A percentile compares a stretch with the other conserved stretches of the same genome.
phyloP scores from a whole-genome alignment of 192 early-diverging fungal genomes.

The Coemansia sp. region DNA sequence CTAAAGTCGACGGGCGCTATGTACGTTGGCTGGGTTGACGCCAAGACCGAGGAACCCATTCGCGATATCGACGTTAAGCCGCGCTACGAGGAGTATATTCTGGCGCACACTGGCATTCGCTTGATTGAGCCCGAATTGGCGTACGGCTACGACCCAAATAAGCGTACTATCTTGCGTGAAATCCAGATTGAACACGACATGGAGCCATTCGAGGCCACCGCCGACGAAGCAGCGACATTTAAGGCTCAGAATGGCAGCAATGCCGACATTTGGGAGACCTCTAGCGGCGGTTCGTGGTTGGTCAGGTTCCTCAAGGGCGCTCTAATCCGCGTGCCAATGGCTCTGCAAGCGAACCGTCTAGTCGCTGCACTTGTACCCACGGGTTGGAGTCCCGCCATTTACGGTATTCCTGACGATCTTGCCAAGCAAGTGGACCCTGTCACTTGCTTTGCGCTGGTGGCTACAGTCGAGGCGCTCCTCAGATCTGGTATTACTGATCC shows the following conservation, averaged over 20 bases:
- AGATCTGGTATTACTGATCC: constrained; percentile 92
- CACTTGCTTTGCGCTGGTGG: constrained; percentile 83
- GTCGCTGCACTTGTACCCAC: constrained; percentile 92
- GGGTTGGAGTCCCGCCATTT: constrained; percentile 84
- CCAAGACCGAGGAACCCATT: constrained; percentile 78
- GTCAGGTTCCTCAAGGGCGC: constrained; percentile 87
- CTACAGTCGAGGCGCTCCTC: constrained; percentile 89
- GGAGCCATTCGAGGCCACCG: constrained; percentile 79
- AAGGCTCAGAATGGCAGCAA: constrained; percentile 78
- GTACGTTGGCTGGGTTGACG: constrained; percentile 83
- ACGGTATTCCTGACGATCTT: constrained; percentile 91
- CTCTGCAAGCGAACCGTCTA: constrained; percentile 74
- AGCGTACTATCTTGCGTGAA: constrained; percentile 84
- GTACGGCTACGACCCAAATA: constrained; percentile 80
- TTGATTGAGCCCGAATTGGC: constrained; percentile 81
- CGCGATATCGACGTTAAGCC: constrained; percentile 82
- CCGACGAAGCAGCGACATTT: constrained; percentile 87
- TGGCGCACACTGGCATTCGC: constrained; percentile 66
- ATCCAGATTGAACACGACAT: constrained; percentile 84
- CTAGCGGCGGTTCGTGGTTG: constrained; percentile 66
- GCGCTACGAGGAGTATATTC: constrained; percentile 86
- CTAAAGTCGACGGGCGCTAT: constrained; percentile 7
- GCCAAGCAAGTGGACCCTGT: constrained; percentile 85
- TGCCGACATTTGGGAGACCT: constrained; percentile 59
- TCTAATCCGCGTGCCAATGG: constrained; percentile 85